Conservation (phyloP, 352 stramenopile species). For the Saprolegnia parasitica region DNA sequence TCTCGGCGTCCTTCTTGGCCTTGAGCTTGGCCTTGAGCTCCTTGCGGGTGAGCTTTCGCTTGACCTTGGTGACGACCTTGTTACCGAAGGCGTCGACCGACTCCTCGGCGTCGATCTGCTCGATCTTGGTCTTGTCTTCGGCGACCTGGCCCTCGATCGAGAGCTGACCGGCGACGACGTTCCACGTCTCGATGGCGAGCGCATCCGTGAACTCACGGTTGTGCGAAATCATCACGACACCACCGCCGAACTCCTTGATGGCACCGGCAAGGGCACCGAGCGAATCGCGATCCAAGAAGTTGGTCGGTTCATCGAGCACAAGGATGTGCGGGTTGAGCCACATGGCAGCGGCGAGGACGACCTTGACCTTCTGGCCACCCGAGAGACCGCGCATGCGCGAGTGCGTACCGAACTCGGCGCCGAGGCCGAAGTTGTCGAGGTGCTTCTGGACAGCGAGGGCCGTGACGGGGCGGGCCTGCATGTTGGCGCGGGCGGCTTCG, state of each 20-base stretch:
- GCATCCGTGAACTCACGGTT: constrained; percentile 79
- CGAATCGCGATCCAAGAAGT: constrained; percentile 74
- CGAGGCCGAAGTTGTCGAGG: constrained; percentile 63
- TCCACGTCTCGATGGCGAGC: constrained; percentile 70
- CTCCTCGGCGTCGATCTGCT: constrained; percentile 87
- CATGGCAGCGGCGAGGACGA: constrained; percentile 75
- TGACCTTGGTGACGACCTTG: constrained; percentile 82
- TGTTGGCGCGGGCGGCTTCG: constrained; percentile 48
- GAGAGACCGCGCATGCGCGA: constrained; percentile 73
- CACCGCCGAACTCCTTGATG: constrained; percentile 67
- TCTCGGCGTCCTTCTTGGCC: constrained; percentile 84
- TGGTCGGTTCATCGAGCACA: constrained; percentile 85
- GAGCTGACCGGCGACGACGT: too few relatives aligned
- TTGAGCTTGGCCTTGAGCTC: constrained; percentile 86
- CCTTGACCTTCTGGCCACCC: constrained; percentile 77
- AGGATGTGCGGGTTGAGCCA: constrained; percentile 82
- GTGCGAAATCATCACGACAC: constrained; percentile 78
- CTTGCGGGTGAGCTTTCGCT: constrained; percentile 88
- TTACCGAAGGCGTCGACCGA: constrained; percentile 78
- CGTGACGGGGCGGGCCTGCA: constrained; percentile 55
- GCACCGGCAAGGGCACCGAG: constrained; percentile 55
- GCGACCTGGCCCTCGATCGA: constrained; percentile 75
- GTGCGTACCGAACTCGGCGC: constrained; percentile 71
- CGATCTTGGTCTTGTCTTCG: constrained; percentile 88
- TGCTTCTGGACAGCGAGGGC: constrained; percentile 70